Conservation (phyloP, 129 eudicot genomes). For the Deinandra increscens region DNA sequence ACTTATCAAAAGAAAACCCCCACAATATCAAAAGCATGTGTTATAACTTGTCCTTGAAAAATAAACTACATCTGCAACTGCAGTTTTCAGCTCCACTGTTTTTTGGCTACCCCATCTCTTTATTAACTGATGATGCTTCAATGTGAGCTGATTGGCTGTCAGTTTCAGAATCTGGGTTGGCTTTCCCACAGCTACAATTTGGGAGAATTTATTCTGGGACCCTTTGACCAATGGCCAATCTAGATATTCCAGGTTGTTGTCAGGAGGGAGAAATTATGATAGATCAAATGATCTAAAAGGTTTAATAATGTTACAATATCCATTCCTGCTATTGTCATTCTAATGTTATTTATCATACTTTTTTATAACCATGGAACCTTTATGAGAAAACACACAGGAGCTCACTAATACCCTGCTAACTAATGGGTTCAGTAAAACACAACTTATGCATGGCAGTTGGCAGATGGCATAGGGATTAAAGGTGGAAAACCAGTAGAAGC, state of each 20-base stretch:
- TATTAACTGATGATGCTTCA: constrained; percentile 1
- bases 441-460: too few species aligned
- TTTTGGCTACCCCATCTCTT: too few species aligned
- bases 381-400: too few species aligned
- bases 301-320: neutral
- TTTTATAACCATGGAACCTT: too few species aligned
- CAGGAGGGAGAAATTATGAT: neutral
- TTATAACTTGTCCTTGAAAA: neutral
- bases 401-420: too few species aligned
- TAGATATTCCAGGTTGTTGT: neutral
- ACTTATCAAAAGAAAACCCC: too few species aligned
- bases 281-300: constrained; percentile 7
- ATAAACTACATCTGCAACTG: too few species aligned
- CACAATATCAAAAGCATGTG: neutral
- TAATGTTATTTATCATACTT: neutral
- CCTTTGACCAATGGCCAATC: neutral
- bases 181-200: neutral
- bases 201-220: neutral
- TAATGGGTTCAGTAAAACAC: too few species aligned
- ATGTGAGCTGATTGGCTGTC: neutral
- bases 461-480: too few species aligned
- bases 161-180: neutral
- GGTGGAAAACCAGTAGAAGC: too few species aligned
- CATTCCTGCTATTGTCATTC: neutral
- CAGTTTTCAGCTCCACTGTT: too few species aligned